Evolutionary conservation across 495 filamentous ascomycete species (phyloP).

Genomic region (Bathelium albidoporum): DNA sequence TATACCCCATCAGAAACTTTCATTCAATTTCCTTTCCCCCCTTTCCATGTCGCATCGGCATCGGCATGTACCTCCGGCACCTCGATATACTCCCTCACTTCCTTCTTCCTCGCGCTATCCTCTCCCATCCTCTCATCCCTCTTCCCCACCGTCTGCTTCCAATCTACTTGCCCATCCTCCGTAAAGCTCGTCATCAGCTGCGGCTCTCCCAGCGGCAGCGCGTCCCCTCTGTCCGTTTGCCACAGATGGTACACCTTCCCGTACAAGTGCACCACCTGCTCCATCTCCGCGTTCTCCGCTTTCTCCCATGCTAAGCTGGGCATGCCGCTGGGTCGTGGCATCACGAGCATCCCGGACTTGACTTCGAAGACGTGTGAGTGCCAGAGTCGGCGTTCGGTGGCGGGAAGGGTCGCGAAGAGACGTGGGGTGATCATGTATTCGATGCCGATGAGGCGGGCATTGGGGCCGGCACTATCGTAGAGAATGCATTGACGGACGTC

Average conservation of each 20-base stretch:
- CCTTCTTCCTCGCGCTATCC: constrained; percentile 50
- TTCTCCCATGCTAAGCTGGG: constrained; percentile 55
- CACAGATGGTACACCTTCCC: constrained; percentile 90
- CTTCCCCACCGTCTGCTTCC: constrained; percentile 49
- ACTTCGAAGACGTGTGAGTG: constrained; percentile 81
- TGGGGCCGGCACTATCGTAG: constrained; percentile 57
- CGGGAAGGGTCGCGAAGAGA: constrained; percentile 54
- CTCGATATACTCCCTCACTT: constrained; percentile 50
- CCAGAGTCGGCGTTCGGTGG: constrained; percentile 63
- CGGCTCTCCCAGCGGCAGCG: constrained; percentile 62
- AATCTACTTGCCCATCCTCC: constrained; percentile 45
- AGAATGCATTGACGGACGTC: constrained; percentile 76
- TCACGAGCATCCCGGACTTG: constrained; percentile 74
- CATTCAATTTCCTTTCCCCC: not conserved
- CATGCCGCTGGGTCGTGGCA: constrained; percentile 56
- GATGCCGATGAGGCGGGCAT: constrained; percentile 69
- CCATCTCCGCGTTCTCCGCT: constrained; percentile 73
- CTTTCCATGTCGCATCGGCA: constrained; percentile 41
- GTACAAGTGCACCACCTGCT: constrained; percentile 57
- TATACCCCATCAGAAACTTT: not conserved
- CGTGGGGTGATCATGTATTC: constrained; percentile 83
- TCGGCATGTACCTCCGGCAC: constrained; percentile 50
- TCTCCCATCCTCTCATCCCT: constrained; percentile 57
- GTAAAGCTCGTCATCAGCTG: constrained; percentile 71
- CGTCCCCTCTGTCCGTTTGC: constrained; percentile 75